Base-by-base conservation (phyloP, 805 yeast species). In the Cyberlindnera galapagoensis region DNA sequence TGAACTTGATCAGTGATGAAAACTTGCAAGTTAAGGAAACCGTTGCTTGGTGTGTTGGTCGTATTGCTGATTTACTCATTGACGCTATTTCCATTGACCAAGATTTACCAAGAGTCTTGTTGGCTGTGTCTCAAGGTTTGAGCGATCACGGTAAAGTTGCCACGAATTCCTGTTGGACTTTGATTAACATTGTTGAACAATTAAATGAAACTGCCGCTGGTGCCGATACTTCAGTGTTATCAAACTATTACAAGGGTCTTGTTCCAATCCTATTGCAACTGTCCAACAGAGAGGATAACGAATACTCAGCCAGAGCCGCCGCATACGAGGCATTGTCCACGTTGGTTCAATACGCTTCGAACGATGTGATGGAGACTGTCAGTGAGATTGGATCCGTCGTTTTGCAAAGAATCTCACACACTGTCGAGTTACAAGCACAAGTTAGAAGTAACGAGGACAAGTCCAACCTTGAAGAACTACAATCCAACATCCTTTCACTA, bases 151-250 rank as follows among this genome's bases (percentile, higher is more conserved):
- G 97, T 21, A 85, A 83, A 59, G 95, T 92, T 21, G 74, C 88
- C 3, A 86, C 96, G n/a, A 92, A 92, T 65, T 86, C 96, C 61
- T 86, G 97, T 59, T 92, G 98, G 98, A 79, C 97, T 6, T 67
- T 92, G 40, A 92, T 92, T 60, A 92, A 92, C 57, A 67, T 92
- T 43, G 71, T 84, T 18, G 97, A 90, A 59, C 95, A 87, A 60
- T 62, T 88, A 37, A 63, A 69, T 21, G 73, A 71, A 33, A 75
- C 75, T 9, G 63, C 71, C 2, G 55, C 58, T 21, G 57, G 34
- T 4, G 26, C 56, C 26, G 62, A 51, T 13, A 63, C 82, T 9
- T 74, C 83, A 20, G 68, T 76, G 16, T 68, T 92, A 63, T 81
- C 95, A 18, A 79, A 68, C 40, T 90, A 75, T 57, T 87, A 85